Evolutionary conservation across 2,329 filamentous ascomycete genomes (phyloP).

Genomic region (Colletotrichum eleusines): DNA sequence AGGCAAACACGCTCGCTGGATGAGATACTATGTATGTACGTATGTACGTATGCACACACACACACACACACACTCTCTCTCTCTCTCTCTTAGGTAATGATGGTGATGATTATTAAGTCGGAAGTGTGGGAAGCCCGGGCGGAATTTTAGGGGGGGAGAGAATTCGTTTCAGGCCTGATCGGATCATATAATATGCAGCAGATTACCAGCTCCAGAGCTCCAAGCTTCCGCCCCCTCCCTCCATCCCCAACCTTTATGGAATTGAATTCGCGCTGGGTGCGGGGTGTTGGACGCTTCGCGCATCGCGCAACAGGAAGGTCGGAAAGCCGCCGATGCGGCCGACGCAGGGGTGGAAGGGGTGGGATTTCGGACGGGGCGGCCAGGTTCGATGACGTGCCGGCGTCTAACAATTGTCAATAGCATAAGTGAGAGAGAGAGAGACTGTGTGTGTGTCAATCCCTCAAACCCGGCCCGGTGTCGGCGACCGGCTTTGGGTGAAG

Average conservation of each 20-base stretch:
- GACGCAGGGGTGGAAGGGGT: not conserved
- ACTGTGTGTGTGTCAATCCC: not conserved
- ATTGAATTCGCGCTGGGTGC: not conserved
- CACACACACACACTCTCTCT: no score
- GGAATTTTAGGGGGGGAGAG: not conserved
- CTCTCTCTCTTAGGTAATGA: not conserved
- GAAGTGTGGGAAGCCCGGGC: not conserved
- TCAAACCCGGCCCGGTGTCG: constrained; percentile 34
- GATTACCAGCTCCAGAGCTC: not conserved
- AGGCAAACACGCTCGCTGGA: not conserved
- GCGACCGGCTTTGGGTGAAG: not conserved
- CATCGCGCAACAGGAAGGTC: constrained; percentile 41
- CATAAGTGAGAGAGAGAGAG: not conserved
- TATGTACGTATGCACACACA: no score
- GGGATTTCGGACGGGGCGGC: no score
- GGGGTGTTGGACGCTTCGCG: constrained; percentile 27
- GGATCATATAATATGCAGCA: not conserved
- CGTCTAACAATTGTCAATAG: constrained; percentile 13
- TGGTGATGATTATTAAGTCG: not conserved
- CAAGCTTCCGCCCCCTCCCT: not conserved
- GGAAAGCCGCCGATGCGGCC: constrained; percentile 31
- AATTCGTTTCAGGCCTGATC: constrained; percentile 18
- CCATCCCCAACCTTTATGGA: not conserved
- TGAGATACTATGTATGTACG: not conserved
- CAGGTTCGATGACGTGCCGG: no score